Conservation (phyloP, 164 flowering plant genomes). For the Vitis vinifera region ASM3070453v1 NC_081820.1:20434001-20434500, state of each 20-base stretch:
- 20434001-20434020: constrained; percentile 69
- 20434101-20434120: constrained; percentile 67
- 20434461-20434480: too few relatives aligned
- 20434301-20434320: constrained; percentile 20
- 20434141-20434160: constrained; percentile 47
- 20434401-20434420: neutral
- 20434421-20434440: too few relatives aligned
- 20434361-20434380: neutral
- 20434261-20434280: constrained; percentile 41
- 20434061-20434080: constrained; percentile 52
- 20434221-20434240: constrained; percentile 63
- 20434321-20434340: constrained; percentile 1
- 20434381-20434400: neutral
- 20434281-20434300: constrained; percentile 60
- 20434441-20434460: too few relatives aligned
- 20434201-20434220: constrained; percentile 55
- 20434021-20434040: constrained; percentile 54
- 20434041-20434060: constrained; percentile 49
- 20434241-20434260: constrained; percentile 51
- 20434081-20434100: constrained; percentile 62
- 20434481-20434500: too few relatives aligned
- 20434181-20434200: constrained; percentile 62
- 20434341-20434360: neutral
- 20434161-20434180: constrained; percentile 57
- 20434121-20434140: constrained; percentile 54